Percentiles rank a stretch among this genome's conserved stretches.
phyloP scores from a whole-genome alignment of 805 yeast species.

The Starmerella vaccinii region DNA sequence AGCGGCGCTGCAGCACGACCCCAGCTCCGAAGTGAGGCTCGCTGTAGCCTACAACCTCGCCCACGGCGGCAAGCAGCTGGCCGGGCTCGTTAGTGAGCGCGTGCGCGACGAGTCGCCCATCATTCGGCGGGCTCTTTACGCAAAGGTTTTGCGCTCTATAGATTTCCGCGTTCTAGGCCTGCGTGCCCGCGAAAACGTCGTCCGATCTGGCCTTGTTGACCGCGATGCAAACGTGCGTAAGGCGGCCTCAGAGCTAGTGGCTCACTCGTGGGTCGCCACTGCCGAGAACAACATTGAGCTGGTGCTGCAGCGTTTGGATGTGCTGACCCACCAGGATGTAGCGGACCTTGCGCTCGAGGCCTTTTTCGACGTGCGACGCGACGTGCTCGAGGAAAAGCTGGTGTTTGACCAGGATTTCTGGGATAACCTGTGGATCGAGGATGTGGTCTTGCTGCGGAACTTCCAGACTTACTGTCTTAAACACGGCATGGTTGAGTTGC shows the following conservation, averaged over 20 bases:
- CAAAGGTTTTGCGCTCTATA: conserved; percentile 55
- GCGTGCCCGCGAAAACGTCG: conserved; percentile 50
- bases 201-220: conserved; percentile 81
- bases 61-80: conserved; percentile 32
- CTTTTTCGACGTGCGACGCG: conserved; percentile 53
- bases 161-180: conserved; percentile 49
- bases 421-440: conserved; percentile 61
- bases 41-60: conserved; percentile 67
- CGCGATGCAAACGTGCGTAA: conserved; percentile 62
- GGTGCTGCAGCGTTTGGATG: conserved; percentile 60
- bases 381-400: conserved; percentile 44
- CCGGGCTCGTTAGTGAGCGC: conserved; percentile 47
- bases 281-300: conserved; percentile 62
- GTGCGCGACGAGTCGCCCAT: conserved; percentile 68
- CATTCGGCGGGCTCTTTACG: conserved; percentile 63
- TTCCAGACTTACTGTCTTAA: conserved; percentile 52
- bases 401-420: conserved; percentile 54
- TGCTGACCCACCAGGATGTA: conserved; percentile 47
- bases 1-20: conserved; percentile 55
- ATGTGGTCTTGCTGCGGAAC: conserved; percentile 58
- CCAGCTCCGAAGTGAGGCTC: conserved; percentile 79
- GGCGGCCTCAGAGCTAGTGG: conserved; percentile 64
- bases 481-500: conserved; percentile 41
- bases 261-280: conserved; percentile 59
- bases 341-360: conserved; percentile 59